These are phyloP conservation scores for Cordyceps tenuipes DNA, from an alignment of 2,329 filamentous ascomycete species.

Conservation along the genomic window DNA sequence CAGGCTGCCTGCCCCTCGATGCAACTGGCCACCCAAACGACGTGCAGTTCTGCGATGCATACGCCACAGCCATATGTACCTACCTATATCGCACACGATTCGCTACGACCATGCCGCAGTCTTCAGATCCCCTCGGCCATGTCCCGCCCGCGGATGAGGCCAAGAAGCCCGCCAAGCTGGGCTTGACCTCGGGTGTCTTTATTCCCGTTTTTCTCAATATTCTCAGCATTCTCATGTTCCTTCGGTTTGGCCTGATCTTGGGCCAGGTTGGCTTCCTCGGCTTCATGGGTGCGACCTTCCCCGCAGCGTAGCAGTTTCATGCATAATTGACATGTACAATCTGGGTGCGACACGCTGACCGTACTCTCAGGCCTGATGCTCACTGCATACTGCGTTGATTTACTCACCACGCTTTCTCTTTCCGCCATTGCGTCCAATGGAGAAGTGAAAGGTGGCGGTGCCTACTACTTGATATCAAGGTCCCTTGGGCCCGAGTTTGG, in stretches of 20 bases:
- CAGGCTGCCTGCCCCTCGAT: not conserved
- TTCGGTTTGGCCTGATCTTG: conserved; percentile 77
- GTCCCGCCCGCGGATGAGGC: conserved; percentile 23
- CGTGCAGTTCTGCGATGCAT: not conserved
- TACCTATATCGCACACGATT: not conserved
- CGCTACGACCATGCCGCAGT: conserved; percentile 4
- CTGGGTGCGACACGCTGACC: not conserved
- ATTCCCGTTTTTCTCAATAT: conserved; percentile 87
- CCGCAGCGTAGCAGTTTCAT: not conserved
- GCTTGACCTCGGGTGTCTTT: conserved; percentile 71
- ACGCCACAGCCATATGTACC: not conserved
- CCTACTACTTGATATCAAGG: conserved; percentile 82
- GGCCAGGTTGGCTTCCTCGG: conserved; percentile 73
- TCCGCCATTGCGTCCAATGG: conserved; percentile 87
- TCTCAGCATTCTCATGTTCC: conserved; percentile 84
- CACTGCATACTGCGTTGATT: conserved; percentile 69
- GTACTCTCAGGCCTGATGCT: conserved; percentile 55
- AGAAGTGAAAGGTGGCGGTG: conserved; percentile 77
- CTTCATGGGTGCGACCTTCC: conserved; percentile 57
- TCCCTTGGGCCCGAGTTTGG: conserved; percentile 83
- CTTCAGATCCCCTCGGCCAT: not conserved
- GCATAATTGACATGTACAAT: not conserved
- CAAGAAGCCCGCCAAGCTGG: conserved; percentile 53
- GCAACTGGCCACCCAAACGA: not conserved
- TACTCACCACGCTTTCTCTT: conserved; percentile 78